Conservation (phyloP, 331 rosid species). For the Saraca asoca region DNA sequence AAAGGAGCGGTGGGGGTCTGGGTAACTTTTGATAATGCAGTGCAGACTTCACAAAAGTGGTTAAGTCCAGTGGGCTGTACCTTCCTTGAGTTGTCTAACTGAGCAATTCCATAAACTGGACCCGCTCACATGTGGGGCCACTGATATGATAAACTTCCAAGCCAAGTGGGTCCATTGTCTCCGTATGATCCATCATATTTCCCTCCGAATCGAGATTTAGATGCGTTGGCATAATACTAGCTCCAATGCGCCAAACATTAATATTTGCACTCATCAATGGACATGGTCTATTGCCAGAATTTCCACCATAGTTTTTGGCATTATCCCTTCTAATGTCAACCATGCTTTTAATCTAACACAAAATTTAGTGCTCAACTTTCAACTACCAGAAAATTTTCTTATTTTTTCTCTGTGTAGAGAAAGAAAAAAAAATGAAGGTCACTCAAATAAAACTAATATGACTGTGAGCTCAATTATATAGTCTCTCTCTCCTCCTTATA, state of each 20-base stretch:
- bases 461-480: no score
- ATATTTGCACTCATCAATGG: neutral
- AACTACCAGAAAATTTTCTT: no score
- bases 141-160: neutral
- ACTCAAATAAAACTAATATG: no score
- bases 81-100: neutral
- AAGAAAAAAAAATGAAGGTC: no score
- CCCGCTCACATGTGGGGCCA: conserved; percentile 9
- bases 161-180: neutral
- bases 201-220: neutral
- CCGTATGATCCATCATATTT: conserved; percentile 5
- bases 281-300: neutral
- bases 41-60: no score
- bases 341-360: neutral
- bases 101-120: neutral
- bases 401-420: no score
- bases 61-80: neutral
- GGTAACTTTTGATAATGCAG: no score
- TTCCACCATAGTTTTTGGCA: neutral
- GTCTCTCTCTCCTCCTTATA: no score
- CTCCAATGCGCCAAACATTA: conserved; percentile 18
- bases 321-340: neutral
- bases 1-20: neutral
- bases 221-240: no score
- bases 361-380: neutral